Base-by-base conservation (phyloP, 2,329 filamentous ascomycete species). In the Cercospora nicotianae region DNA sequence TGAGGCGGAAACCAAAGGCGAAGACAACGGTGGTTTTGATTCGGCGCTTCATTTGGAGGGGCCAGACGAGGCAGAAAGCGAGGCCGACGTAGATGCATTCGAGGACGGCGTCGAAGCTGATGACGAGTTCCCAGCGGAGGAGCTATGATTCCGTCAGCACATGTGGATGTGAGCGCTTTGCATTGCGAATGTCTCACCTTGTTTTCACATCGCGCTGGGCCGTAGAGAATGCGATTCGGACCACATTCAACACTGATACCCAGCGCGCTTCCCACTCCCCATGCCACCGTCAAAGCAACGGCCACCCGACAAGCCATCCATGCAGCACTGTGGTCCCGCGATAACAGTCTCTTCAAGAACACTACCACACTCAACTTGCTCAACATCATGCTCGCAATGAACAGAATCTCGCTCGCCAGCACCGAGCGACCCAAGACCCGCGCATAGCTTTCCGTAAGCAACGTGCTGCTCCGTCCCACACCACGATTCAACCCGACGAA, bases 291-390 rank as follows among this genome's bases (percentile, higher is more conserved):
- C 3, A 76, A 9, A 7, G 48, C 62, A 10, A 73, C 13, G 12
- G 68, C 63, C 13, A 62, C 39, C 18, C 72, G 68, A 33, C 71
- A 70, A 3, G 67, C 63, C 63, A 67, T 67, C 64, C 72, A 72
- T 9, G 72, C 72, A 16, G 39, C 60, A 26, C 69, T 70, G 51
- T 68, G 69, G 16, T 77, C 73, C 9, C 70, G 71, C 18, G 75
- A 74, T 63, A 77, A 76, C 16, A 78, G 69, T 7, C 76, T 72
- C 58, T 74, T 74, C 70, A 78, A 73, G 30, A 78, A 74, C 26
- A 72, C 70, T 10, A 77, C 70, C 61, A 78, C 74, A 20, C 75
- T 75, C 65, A 69, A 66, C 67, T 78, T 78, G 28, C 75, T 72
- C 31, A 75, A 66, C 13, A 68, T 71, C 18, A 76, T 60, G 7